Conservation (phyloP, 108 stramenopile genomes). For the Nitzschia inconspicua region DNA sequence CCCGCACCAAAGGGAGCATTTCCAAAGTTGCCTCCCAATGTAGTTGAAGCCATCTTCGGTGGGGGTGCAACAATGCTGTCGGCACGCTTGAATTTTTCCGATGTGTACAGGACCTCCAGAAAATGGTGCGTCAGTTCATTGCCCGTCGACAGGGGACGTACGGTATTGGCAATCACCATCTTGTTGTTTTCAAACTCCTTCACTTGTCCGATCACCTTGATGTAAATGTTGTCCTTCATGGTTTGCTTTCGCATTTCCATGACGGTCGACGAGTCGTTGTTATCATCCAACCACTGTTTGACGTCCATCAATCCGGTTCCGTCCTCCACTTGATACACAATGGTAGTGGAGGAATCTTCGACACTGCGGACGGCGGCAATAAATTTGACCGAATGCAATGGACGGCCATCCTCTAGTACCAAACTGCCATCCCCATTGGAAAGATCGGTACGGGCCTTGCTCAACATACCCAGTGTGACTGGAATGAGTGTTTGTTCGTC, state of each 20-base stretch:
- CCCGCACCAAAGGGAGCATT: background rate
- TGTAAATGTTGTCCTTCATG: slow-evolving; percentile 50
- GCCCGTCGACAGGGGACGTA: slow-evolving; percentile 51
- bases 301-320: slow-evolving; percentile 80
- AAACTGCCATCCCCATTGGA: slow-evolving; percentile 39
- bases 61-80: slow-evolving; percentile 26
- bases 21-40: too few relatives aligned
- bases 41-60: slow-evolving; percentile 10
- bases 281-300: slow-evolving; percentile 73
- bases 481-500: slow-evolving; percentile 83
- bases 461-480: slow-evolving; percentile 63
- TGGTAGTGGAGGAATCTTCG: slow-evolving; percentile 55
- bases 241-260: slow-evolving; percentile 39
- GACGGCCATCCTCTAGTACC: slow-evolving; percentile 61
- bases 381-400: slow-evolving; percentile 64
- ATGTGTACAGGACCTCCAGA: slow-evolving; percentile 70
- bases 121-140: slow-evolving; percentile 85
- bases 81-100: slow-evolving; percentile 47
- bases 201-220: slow-evolving; percentile 69
- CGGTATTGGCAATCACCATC: slow-evolving; percentile 61
- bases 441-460: slow-evolving; percentile 26
- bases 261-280: slow-evolving; percentile 55
- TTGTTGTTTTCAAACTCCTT: slow-evolving; percentile 68
- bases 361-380: slow-evolving; percentile 60
- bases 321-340: slow-evolving; percentile 73